phyloP scores from a whole-genome alignment of 2,329 filamentous ascomycete species.

The Fonsecaea nubica region DNA sequence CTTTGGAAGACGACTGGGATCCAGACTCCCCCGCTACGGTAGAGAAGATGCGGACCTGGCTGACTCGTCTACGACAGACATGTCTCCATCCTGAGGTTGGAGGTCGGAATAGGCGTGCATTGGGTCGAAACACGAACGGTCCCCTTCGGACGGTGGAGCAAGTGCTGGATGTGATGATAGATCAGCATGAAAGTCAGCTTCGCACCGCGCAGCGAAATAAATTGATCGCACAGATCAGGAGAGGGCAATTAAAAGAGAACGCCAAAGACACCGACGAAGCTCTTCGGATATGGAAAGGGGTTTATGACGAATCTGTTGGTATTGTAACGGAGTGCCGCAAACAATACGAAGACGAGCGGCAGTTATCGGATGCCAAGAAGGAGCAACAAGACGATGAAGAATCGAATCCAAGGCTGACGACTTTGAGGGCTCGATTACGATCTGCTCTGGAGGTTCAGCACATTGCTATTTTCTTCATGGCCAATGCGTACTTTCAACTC shows the following conservation, averaged over 20 bases:
- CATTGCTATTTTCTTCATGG: constrained; percentile 81
- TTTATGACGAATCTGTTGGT: constrained; percentile 56
- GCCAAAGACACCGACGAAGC: constrained; percentile 71
- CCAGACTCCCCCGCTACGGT: constrained; percentile 63
- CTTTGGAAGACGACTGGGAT: constrained; percentile 68
- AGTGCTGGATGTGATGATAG: constrained; percentile 89
- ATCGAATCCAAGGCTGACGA: constrained; percentile 58
- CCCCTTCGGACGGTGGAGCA: constrained; percentile 82
- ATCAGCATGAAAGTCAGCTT: constrained; percentile 74
- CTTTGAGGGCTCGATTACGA: constrained; percentile 71
- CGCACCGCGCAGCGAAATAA: constrained; percentile 72
- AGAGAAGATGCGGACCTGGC: constrained; percentile 78
- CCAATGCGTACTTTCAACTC: constrained; percentile 82
- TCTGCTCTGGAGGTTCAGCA: constrained; percentile 80
- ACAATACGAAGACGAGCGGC: constrained; percentile 61
- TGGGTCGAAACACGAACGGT: constrained; percentile 68
- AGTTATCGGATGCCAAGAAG: constrained; percentile 44
- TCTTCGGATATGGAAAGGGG: constrained; percentile 71
- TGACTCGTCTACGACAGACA: constrained; percentile 78
- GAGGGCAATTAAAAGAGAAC: constrained; percentile 81
- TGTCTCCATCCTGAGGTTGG: constrained; percentile 87
- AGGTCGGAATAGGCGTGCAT: constrained; percentile 66
- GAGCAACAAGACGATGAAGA: constrained; percentile 47
- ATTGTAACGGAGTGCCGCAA: constrained; percentile 68
- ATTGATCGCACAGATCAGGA: constrained; percentile 67